Evolutionary conservation across 768 basidiomycete species (phyloP).

Genomic region (Dioszegia aurantiaca): DNA sequence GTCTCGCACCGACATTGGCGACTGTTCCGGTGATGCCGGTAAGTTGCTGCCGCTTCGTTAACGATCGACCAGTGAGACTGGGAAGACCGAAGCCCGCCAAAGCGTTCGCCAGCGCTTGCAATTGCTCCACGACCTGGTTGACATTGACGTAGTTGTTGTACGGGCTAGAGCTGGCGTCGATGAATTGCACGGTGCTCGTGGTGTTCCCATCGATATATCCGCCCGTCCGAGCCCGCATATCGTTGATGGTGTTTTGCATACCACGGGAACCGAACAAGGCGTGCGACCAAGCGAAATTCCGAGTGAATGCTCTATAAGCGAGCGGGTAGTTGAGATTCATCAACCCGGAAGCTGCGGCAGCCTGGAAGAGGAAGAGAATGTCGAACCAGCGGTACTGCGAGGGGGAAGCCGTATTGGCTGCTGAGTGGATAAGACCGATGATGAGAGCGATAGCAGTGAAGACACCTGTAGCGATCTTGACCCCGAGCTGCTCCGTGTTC

Average conservation of each 20-base stretch:
- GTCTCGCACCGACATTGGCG: constrained; percentile 39
- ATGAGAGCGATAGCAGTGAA: constrained; percentile 56
- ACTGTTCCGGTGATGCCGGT: constrained; percentile 24
- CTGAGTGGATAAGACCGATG: constrained; percentile 59
- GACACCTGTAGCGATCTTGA: constrained; percentile 73
- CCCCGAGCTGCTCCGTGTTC: constrained; percentile 70
- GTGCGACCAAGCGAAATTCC: constrained; percentile 87
- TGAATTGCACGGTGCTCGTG: constrained; percentile 66
- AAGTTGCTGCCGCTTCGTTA: constrained; percentile 32
- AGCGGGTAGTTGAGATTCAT: constrained; percentile 83
- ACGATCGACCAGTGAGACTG: neutral
- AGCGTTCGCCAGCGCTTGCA: constrained; percentile 10
- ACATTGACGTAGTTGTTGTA: constrained; percentile 58
- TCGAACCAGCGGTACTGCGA: constrained; percentile 77
- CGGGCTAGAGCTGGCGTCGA: constrained; percentile 77
- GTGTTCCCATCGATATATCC: constrained; percentile 65
- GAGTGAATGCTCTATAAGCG: constrained; percentile 72
- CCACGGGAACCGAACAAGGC: constrained; percentile 63
- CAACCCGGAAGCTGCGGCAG: constrained; percentile 71
- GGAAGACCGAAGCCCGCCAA: constrained; percentile 1
- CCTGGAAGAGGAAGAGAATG: constrained; percentile 76
- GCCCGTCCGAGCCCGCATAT: constrained; percentile 78
- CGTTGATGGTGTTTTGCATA: constrained; percentile 74
- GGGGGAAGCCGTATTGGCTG: constrained; percentile 54
- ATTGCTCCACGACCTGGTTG: constrained; percentile 53